Percentiles rank a stretch among this genome's conserved stretches.
These are phyloP conservation scores for Furcasterigmium sp. DNA, from an alignment of 2,329 filamentous ascomycete genomes.

Conservation along the genomic window DNA sequence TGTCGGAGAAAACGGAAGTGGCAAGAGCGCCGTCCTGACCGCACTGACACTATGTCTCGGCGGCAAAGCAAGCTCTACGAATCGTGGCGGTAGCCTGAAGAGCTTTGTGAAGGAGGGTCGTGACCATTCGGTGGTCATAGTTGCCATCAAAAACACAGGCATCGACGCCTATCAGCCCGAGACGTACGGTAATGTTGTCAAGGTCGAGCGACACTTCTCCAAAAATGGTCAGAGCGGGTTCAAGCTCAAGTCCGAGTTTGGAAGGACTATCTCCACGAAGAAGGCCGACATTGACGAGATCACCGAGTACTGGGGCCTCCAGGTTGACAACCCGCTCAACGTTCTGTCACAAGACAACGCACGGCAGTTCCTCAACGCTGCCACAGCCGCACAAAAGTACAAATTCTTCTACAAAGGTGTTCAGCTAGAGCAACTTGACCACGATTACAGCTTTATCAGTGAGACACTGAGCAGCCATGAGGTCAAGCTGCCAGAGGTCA, in stretches of 20 bases:
- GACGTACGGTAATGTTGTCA: conserved; percentile 77
- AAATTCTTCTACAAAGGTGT: conserved; percentile 95
- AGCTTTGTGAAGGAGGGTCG: conserved; percentile 85
- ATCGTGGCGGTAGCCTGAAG: conserved; percentile 84
- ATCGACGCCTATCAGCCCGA: conserved; percentile 78
- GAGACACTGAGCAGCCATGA: conserved; percentile 72
- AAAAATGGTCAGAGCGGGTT: conserved; percentile 72
- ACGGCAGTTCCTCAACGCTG: conserved; percentile 84
- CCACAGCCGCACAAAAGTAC: conserved; percentile 81
- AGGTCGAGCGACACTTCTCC: conserved; percentile 86
- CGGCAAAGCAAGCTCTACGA: conserved; percentile 87
- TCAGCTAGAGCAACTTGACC: conserved; percentile 84
- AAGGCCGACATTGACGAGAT: conserved; percentile 88
- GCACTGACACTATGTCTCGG: conserved; percentile 92
- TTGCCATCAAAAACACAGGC: conserved; percentile 88
- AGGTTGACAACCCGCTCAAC: conserved; percentile 96
- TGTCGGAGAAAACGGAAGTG: conserved; percentile 94
- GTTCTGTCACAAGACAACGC: conserved; percentile 94
- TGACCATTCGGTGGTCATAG: conserved; percentile 69
- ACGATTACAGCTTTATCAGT: conserved; percentile 81
- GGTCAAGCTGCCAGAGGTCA: conserved; percentile 53
- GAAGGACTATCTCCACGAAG: conserved; percentile 71
- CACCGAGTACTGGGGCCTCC: conserved; percentile 84
- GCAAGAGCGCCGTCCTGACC: conserved; percentile 92
- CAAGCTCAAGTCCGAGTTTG: conserved; percentile 73